Base-by-base conservation (phyloP, 2,329 filamentous ascomycete genomes). In the Grosmannia clavigera region DNA sequence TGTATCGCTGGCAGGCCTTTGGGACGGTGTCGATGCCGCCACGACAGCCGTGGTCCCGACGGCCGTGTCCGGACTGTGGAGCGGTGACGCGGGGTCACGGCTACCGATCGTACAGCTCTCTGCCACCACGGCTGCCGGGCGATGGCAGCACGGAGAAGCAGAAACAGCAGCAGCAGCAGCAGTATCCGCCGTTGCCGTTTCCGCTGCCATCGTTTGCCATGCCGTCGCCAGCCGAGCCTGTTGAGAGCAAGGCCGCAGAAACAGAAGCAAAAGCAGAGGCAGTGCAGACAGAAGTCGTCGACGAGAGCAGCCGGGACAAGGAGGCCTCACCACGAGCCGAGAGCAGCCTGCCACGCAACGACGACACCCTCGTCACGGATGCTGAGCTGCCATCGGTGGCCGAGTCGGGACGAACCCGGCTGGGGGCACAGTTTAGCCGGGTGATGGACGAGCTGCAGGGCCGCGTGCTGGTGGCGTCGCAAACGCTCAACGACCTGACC, bases 401-500 rank as follows among this genome's bases (percentile, higher is more conserved):
- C 66, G 76, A 79, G 66, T 70, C 71, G 38, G 74, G 73, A 38
- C 76, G 76, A 59, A 73, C 73, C 38, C 68, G 68, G 31, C 68
- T 78, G 31, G 74, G 73, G 19, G 73, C 75, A 53, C 72, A 73
- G 64, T 83, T 94, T 70, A 83, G 81, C 55, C 73, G 80, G 60
- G 76, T 95, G 70, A 95, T 97, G 89, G 94, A 99, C 75, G 85
- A 89, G 64, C 72, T 96, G 25, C 90, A 97, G 70, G 83, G 86
- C 38, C 91, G 92, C 67, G 81, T 95, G 54, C 87, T 96, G 64
- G 81, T 87, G 58, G 92, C 92, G 4, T 90, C 90, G 2, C 89
- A 94, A 70, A 87, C 88, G 61, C 82, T 99, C 73, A 99, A 96
- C 73, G 90, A 92, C 68, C 83, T 96, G 59, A 99, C 94, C 2